Evolutionary conservation across 164 flowering plant species (phyloP).

Genomic region (Magnolia changhungtana): DNA sequence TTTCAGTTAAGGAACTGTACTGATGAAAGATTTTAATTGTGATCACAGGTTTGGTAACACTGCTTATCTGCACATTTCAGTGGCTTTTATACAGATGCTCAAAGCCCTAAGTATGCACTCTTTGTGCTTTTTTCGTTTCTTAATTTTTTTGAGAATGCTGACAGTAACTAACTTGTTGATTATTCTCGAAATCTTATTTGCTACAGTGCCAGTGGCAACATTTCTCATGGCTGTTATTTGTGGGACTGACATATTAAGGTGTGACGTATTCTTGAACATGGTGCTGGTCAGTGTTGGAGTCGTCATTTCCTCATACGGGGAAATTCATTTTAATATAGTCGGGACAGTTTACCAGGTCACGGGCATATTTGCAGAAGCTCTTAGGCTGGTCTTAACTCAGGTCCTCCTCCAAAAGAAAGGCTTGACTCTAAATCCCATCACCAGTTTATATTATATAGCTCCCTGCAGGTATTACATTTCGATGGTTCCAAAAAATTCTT

Average conservation of each 20-base stretch:
- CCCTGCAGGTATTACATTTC: slow-evolving; percentile 81
- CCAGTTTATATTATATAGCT: slow-evolving; percentile 96
- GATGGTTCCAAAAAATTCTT: neutral
- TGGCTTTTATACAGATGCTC: slow-evolving; percentile 99
- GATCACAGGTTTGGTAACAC: slow-evolving; percentile 94
- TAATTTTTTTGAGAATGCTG: neutral
- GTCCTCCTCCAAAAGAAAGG: slow-evolving; percentile 99
- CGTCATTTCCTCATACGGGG: slow-evolving; percentile 95
- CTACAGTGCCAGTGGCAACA: slow-evolving; percentile 99
- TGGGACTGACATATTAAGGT: slow-evolving; percentile 91
- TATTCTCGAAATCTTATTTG: slow-evolving; percentile 3
- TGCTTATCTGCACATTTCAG: slow-evolving; percentile 97
- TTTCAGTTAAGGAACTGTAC: slow-evolving; percentile 2
- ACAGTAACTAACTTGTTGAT: neutral
- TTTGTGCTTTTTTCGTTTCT: slow-evolving; percentile 2
- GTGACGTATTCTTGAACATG: slow-evolving; percentile 94
- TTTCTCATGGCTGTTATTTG: slow-evolving; percentile 93
- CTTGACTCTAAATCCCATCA: slow-evolving; percentile 85
- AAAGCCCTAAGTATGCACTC: slow-evolving; percentile 86
- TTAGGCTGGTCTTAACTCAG: slow-evolving; percentile 94
- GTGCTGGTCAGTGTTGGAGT: slow-evolving; percentile 96
- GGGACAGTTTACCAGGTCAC: slow-evolving; percentile 97
- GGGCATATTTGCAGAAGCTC: slow-evolving; percentile 98
- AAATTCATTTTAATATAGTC: slow-evolving; percentile 89
- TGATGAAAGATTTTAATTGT: slow-evolving; percentile 2